Evolutionary conservation across 2,329 filamentous ascomycete species (phyloP).

Genomic region (Trichoderma harzianum): DNA sequence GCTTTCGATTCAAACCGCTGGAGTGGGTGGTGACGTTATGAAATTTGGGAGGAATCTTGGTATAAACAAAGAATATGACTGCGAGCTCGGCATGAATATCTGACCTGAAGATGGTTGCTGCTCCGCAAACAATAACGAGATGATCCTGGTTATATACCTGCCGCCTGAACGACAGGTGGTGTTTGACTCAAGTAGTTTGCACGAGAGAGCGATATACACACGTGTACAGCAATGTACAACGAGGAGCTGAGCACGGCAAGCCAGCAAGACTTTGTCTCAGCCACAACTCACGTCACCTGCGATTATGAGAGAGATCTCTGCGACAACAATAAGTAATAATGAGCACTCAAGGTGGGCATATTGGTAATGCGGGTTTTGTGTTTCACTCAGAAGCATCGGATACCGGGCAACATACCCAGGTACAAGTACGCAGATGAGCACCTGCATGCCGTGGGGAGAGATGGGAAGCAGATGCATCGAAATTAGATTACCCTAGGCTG

Average conservation of each 20-base stretch:
- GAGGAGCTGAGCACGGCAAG: neutral
- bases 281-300: neutral
- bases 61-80: neutral
- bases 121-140: neutral
- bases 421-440: neutral
- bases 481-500: neutral
- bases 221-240: neutral
- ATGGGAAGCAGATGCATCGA: neutral
- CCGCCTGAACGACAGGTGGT: neutral
- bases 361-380: neutral
- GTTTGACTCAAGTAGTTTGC: neutral
- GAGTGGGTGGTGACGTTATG: neutral
- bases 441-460: neutral
- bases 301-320: neutral
- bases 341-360: neutral
- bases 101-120: conserved; percentile 28
- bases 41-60: neutral
- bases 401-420: neutral
- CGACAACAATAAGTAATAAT: neutral
- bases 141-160: neutral
- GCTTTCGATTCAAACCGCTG: neutral
- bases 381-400: neutral
- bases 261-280: neutral
- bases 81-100: neutral
- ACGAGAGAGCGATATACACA: neutral